Evolutionary conservation across 73 alveolate genomes (phyloP), one percentile per base, ranked within the genome.

Genomic region (Durusdinium trenchii): DNA sequence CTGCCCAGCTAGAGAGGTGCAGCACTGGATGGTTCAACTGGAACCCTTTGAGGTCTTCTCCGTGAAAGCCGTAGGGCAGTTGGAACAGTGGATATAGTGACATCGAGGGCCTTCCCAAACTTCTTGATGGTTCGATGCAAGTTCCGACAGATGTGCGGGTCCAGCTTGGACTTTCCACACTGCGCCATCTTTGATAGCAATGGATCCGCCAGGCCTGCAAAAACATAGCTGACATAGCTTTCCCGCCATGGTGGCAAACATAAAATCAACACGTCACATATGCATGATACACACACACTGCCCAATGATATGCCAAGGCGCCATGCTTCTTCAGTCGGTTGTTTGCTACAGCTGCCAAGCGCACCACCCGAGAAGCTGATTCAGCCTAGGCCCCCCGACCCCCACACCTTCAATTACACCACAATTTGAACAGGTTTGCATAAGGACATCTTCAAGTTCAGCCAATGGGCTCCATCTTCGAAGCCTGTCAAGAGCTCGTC

Each of bases 351-450:
- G 30, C 26, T 2, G 90, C 90, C 46, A 79, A 67, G n/a, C 90
- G 62, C 26, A 79, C 90, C 64, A 79, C 90, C 12, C 90, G 90
- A 30, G 42, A 43, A 10, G 90, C 90, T 46, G 90, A 79, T 43
- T 79, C 90, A 3, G 90, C 90, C 90, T 79, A 46, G 46, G 69
- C 57, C n/a, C n/a, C n/a, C n/a, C n/a, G n/a, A n/a, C n/a, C n/a
- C n/a, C n/a, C n/a, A n/a, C n/a, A n/a, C n/a, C n/a, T n/a, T n/a
- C n/a, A n/a, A n/a, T n/a, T n/a, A n/a, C n/a, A n/a, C n/a, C n/a
- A n/a, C n/a, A n/a, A n/a, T n/a, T n/a, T n/a, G n/a, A n/a, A n/a
- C n/a, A n/a, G n/a, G n/a, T n/a, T n/a, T 76, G 51, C 32, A 54
- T 14, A 54, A 54, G 69, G 78, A 9, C 4, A n/a, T n/a, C n/a